phyloP scores from a whole-genome alignment of 1,139 yeast genomes.

The Magnusiomyces magnusii region DNA sequence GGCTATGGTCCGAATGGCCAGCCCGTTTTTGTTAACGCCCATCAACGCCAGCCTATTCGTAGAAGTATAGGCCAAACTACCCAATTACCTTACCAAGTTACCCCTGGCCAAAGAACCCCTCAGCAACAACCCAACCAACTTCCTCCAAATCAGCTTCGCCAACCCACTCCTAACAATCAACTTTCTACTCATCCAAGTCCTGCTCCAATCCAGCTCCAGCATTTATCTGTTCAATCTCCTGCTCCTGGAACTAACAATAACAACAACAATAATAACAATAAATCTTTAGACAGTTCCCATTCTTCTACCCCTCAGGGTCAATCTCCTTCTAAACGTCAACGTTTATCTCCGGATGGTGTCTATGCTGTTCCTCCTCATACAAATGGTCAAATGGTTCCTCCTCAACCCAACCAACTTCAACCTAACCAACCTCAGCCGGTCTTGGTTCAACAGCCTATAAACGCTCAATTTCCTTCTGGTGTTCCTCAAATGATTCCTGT shows the following conservation, averaged over 20 bases:
- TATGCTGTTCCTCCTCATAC: slow-evolving; percentile 18
- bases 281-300: too few relatives aligned
- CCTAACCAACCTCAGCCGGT: slow-evolving; percentile 18
- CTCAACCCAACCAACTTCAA: slow-evolving; percentile 20
- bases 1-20: background rate
- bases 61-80: background rate
- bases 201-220: background rate
- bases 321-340: slow-evolving; percentile 34
- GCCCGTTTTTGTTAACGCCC: background rate
- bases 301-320: slow-evolving; percentile 27
- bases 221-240: background rate
- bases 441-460: slow-evolving; percentile 3
- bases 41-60: background rate
- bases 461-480: slow-evolving; percentile 5
- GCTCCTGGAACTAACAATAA: background rate
- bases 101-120: background rate
- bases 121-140: background rate
- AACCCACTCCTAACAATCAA: background rate
- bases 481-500: slow-evolving; percentile 14
- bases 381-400: slow-evolving; percentile 6
- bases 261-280: background rate
- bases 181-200: background rate
- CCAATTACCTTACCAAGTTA: background rate
- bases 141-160: background rate
- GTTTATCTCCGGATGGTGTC: slow-evolving; percentile 34